Evolutionary conservation across 2,329 filamentous ascomycete species (phyloP).

Genomic region (Talaromyces atroroseus): DNA sequence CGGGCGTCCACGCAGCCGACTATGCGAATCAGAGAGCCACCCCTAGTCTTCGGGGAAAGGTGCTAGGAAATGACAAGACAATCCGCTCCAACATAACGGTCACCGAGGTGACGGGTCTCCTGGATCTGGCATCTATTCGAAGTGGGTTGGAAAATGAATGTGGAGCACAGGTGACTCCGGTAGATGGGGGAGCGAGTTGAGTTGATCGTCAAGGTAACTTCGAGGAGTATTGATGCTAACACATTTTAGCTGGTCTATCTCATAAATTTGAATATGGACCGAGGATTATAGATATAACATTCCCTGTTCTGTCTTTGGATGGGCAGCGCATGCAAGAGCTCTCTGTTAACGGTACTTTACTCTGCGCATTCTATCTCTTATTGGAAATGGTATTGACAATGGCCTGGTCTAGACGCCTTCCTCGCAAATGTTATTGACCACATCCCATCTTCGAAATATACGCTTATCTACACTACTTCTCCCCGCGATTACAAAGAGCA

Average conservation of each 20-base stretch:
- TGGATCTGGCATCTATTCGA: conserved; percentile 42
- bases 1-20: conserved; percentile 66
- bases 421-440: conserved; percentile 44
- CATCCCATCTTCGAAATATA: conserved; percentile 56
- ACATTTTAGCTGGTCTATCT: conserved; percentile 35
- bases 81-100: conserved; percentile 50
- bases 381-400: conserved; percentile 8
- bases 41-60: conserved; percentile 51
- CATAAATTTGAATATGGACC: conserved; percentile 33
- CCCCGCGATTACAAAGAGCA: conserved; percentile 37
- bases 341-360: conserved; percentile 32
- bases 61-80: conserved; percentile 45
- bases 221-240: conserved; percentile 15
- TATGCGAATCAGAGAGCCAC: conserved; percentile 51
- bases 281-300: conserved; percentile 42
- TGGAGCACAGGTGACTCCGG: conserved; percentile 36
- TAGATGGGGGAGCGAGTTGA: conserved; percentile 41
- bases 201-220: neutral
- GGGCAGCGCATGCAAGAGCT: conserved; percentile 36
- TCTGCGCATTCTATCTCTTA: neutral
- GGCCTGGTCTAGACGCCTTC: conserved; percentile 38
- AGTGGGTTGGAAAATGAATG: conserved; percentile 44
- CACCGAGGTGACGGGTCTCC: conserved; percentile 48
- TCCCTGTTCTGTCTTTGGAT: conserved; percentile 36
- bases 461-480: conserved; percentile 68